phyloP scores from a whole-genome alignment of 768 basidiomycete genomes.

The Termitomyces sp. region DNA sequence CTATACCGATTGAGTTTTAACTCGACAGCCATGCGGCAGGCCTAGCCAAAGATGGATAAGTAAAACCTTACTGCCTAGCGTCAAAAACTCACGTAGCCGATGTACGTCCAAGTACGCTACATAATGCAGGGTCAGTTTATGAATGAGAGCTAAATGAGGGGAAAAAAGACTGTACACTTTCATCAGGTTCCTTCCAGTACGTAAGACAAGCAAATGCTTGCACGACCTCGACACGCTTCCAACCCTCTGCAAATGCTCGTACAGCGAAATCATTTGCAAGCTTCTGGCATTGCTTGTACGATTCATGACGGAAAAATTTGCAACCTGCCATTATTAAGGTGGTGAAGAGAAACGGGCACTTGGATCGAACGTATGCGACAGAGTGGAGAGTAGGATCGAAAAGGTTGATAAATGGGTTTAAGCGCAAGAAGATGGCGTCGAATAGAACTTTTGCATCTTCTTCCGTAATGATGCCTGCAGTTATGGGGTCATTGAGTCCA shows the following conservation, averaged over 20 bases:
- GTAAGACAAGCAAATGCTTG: constrained; percentile 88
- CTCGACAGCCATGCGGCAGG: constrained; percentile 86
- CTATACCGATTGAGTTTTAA: constrained; percentile 73
- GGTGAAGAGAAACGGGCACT: constrained; percentile 82
- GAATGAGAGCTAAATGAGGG: constrained; percentile 7
- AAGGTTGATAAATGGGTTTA: constrained; percentile 87
- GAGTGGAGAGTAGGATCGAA: constrained; percentile 89
- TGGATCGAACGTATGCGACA: constrained; percentile 70
- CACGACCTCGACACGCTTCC: constrained; percentile 81
- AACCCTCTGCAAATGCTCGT: constrained; percentile 73
- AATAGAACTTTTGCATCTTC: constrained; percentile 70
- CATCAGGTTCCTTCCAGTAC: constrained; percentile 88
- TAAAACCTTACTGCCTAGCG: background rate
- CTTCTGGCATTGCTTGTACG: constrained; percentile 65
- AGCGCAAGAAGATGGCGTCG: constrained; percentile 74
- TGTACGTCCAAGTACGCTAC: constrained; percentile 83
- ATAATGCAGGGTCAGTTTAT: constrained; percentile 14
- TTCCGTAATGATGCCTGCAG: constrained; percentile 67
- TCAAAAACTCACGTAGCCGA: constrained; percentile 65
- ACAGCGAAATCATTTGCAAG: constrained; percentile 74
- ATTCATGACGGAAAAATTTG: constrained; percentile 75
- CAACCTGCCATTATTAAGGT: constrained; percentile 79
- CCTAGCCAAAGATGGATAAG: constrained; percentile 35
- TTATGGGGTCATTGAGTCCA: constrained; percentile 63
- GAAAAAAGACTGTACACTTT: constrained; percentile 45